Conservation (phyloP, 2,329 filamentous ascomycete genomes). For the Rhynchosporium secalis region DNA sequence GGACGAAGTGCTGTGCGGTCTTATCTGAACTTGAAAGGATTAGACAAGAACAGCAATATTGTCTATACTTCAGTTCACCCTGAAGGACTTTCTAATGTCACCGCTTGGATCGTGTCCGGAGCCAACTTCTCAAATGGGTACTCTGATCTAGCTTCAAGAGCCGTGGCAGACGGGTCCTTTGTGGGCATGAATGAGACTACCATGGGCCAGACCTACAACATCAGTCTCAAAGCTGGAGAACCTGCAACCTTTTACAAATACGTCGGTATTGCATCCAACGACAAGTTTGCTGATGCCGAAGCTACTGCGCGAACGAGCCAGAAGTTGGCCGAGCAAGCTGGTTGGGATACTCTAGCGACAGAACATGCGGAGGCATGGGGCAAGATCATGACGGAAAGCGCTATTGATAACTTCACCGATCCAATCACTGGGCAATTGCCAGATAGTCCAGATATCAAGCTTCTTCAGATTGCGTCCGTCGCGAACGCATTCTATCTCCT, state of each 20-base stretch:
- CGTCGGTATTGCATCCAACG: conserved; percentile 66
- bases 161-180: conserved; percentile 41
- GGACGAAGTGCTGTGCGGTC: conserved; percentile 68
- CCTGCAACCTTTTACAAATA: conserved; percentile 63
- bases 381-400: conserved; percentile 57
- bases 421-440: conserved; percentile 59
- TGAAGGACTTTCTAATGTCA: conserved; percentile 59
- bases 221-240: conserved; percentile 53
- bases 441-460: conserved; percentile 56
- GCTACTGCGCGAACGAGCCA: conserved; percentile 56
- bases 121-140: conserved; percentile 42
- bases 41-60: conserved; percentile 49
- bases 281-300: conserved; percentile 63
- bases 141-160: conserved; percentile 41
- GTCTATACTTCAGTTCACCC: conserved; percentile 69
- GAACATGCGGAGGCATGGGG: conserved; percentile 64
- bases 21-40: conserved; percentile 56
- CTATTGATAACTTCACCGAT: conserved; percentile 62
- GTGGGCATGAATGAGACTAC: conserved; percentile 60
- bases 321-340: conserved; percentile 48
- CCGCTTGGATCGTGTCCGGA: conserved; percentile 58
- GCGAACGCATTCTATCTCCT: conserved; percentile 58
- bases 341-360: conserved; percentile 55
- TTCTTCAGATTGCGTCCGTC: conserved; percentile 52
- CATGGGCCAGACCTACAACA: conserved; percentile 59